Evolutionary conservation across 257 asterid genomes (phyloP).

Genomic region (Fraxinus americana): DNA sequence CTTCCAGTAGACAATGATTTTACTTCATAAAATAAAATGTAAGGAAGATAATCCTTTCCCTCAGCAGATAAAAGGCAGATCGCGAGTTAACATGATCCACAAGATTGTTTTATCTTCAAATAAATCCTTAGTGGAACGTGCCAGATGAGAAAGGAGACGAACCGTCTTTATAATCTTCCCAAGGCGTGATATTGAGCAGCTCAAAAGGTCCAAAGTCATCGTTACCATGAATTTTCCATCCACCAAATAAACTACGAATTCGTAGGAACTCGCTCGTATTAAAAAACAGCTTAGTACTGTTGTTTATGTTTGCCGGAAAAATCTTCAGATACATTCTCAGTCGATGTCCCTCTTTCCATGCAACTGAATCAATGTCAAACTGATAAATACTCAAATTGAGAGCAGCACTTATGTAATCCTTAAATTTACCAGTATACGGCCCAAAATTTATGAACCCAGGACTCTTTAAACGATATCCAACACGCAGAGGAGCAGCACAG

Average conservation of each 20-base stretch:
- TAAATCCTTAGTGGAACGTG: neutral
- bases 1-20: neutral
- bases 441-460: conserved; percentile 77
- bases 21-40: neutral
- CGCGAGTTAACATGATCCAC: neutral
- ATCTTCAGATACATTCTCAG: conserved; percentile 71
- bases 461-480: conserved; percentile 91
- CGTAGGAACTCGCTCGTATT: conserved; percentile 69
- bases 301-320: conserved; percentile 55
- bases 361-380: conserved; percentile 56
- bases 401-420: conserved; percentile 55
- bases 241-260: conserved; percentile 62
- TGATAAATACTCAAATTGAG: conserved; percentile 59
- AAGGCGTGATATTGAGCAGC: conserved; percentile 77
- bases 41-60: conserved; percentile 1
- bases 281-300: conserved; percentile 34
- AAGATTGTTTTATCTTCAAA: neutral
- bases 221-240: conserved; percentile 78
- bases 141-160: conserved; percentile 26
- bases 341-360: conserved; percentile 87
- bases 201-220: conserved; percentile 85
- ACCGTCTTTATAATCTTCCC: conserved; percentile 64
- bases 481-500: conserved; percentile 78
- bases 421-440: conserved; percentile 54
- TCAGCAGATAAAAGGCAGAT: neutral